phyloP scores from a whole-genome alignment of 1,284 basidiomycete genomes.

The Sphaerobolus stellatus region DNA sequence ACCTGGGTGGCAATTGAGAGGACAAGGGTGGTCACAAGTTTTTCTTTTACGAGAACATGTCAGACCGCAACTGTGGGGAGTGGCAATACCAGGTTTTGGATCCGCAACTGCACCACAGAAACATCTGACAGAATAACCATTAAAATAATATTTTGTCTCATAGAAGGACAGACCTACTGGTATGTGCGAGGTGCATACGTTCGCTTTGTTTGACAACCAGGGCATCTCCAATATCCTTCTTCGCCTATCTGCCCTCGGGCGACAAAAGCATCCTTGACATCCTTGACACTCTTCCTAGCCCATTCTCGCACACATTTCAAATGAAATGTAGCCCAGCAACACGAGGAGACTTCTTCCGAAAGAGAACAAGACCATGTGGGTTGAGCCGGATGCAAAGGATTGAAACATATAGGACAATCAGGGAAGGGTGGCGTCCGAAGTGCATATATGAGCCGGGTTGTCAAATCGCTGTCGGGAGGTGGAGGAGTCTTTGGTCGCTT shows the following conservation, averaged over 20 bases:
- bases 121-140: slow-evolving; percentile 51
- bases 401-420: slow-evolving; percentile 83
- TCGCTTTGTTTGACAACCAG: slow-evolving; percentile 81
- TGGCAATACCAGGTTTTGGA: slow-evolving; percentile 67
- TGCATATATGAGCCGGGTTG: slow-evolving; percentile 62
- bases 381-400: slow-evolving; percentile 66
- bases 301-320: slow-evolving; percentile 77
- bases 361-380: slow-evolving; percentile 80
- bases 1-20: slow-evolving; percentile 64
- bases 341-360: slow-evolving; percentile 46
- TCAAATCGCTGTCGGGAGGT: slow-evolving; percentile 47
- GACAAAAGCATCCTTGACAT: slow-evolving; percentile 70
- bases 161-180: slow-evolving; percentile 44
- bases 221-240: slow-evolving; percentile 81
- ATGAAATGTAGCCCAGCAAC: slow-evolving; percentile 85
- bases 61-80: slow-evolving; percentile 84
- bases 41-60: slow-evolving; percentile 67
- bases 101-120: slow-evolving; percentile 79
- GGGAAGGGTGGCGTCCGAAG: slow-evolving; percentile 66
- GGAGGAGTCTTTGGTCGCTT: slow-evolving; percentile 5
- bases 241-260: slow-evolving; percentile 63
- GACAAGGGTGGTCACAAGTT: slow-evolving; percentile 67
- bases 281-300: slow-evolving; percentile 78
- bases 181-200: slow-evolving; percentile 66
- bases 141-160: background rate